Evolutionary conservation across 257 asterid genomes (phyloP).

Genomic region (Scutellaria galericulata): DNA sequence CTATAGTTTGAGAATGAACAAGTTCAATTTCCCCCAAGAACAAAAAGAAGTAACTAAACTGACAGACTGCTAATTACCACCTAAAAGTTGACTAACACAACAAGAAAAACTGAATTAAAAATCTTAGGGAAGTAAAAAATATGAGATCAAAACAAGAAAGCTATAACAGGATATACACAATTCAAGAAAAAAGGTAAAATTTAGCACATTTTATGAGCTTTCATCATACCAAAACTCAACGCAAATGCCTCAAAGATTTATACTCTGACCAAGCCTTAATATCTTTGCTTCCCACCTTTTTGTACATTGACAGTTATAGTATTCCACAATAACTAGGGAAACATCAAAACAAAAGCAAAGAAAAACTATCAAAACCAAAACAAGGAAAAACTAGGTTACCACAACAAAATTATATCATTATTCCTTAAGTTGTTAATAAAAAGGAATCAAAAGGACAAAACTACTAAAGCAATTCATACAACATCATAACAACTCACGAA

Average conservation of each 20-base stretch:
- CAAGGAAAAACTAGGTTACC: constrained; percentile 35
- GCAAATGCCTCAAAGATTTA: constrained; percentile 22
- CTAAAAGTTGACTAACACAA: background rate
- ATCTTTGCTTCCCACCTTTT: constrained; percentile 39
- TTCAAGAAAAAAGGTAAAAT: background rate
- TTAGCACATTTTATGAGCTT: constrained; percentile 14
- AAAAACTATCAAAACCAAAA: background rate
- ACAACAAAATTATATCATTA: constrained; percentile 43
- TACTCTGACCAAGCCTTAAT: constrained; percentile 35
- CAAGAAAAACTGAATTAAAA: background rate
- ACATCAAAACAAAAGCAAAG: constrained; percentile 32
- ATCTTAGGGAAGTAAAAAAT: background rate
- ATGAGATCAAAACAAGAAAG: constrained; percentile 17
- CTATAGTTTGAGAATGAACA: background rate
- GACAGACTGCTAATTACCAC: background rate
- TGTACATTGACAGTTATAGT: constrained; percentile 43
- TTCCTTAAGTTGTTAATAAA: constrained; percentile 45
- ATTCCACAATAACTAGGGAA: constrained; percentile 39
- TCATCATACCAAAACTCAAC: constrained; percentile 21
- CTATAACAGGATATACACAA: background rate
- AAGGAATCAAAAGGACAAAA: constrained; percentile 35
- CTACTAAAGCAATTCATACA: constrained; percentile 46
- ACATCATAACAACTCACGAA: constrained; percentile 50
- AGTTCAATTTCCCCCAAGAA: background rate
- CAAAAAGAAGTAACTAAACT: background rate